phyloP scores from a whole-genome alignment of 495 filamentous ascomycete species.

The Neurospora africana region DNA sequence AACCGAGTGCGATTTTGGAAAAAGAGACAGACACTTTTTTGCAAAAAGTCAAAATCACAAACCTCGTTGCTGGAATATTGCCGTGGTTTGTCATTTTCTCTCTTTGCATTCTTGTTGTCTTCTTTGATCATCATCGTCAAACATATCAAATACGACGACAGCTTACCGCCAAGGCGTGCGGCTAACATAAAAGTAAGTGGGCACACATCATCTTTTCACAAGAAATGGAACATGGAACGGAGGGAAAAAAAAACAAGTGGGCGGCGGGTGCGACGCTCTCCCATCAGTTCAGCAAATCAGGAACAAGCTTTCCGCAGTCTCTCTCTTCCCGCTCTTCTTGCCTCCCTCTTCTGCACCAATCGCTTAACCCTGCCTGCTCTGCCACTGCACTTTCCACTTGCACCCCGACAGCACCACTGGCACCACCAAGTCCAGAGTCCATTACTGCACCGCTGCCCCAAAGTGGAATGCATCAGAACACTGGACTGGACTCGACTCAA shows the following conservation, averaged over 20 bases:
- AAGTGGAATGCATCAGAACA: neutral
- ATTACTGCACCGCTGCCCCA: neutral
- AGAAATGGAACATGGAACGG: neutral
- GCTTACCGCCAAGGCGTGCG: neutral
- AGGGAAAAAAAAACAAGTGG: neutral
- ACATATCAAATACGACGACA: neutral
- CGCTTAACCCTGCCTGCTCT: neutral
- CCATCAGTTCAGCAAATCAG: neutral
- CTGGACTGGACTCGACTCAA: neutral
- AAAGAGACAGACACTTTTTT: slow-evolving; percentile 1
- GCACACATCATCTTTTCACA: neutral
- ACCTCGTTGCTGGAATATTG: slow-evolving; percentile 32
- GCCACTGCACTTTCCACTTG: neutral
- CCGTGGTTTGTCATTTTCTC: slow-evolving; percentile 16
- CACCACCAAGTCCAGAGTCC: neutral
- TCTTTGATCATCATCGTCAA: neutral
- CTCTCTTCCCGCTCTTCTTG: neutral
- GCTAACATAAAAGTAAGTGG: neutral
- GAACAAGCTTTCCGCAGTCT: neutral
- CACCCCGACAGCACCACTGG: neutral
- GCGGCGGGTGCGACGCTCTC: neutral
- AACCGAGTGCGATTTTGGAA: neutral
- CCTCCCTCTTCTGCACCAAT: neutral
- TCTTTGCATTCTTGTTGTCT: slow-evolving; percentile 8
- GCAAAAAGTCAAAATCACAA: slow-evolving; percentile 12